A percentile compares a stretch with the other conserved stretches of the same genome.
phyloP scores from a whole-genome alignment of 257 asterid genomes.

The Solanum microdontum region DNA sequence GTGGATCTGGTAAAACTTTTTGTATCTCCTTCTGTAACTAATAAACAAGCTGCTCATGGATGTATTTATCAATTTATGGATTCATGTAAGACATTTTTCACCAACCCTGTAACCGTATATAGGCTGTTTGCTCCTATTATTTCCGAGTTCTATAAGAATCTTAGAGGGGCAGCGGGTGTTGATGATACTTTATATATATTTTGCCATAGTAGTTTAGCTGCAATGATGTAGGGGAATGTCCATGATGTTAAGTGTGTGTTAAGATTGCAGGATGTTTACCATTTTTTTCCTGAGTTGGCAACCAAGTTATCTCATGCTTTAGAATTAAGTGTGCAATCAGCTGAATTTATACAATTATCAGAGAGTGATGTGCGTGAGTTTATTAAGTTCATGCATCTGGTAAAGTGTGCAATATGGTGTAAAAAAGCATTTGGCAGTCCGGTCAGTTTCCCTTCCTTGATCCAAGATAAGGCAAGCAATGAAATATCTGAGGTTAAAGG shows the following conservation, averaged over 20 bases:
- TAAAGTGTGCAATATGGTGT: conserved; percentile 19
- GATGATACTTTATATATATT: conserved; percentile 20
- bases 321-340: conserved; percentile 6
- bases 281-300: conserved; percentile 53
- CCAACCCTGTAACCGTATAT: not conserved
- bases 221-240: not conserved
- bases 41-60: conserved; percentile 32
- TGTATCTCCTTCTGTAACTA: conserved; percentile 26
- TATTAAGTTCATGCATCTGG: conserved; percentile 24
- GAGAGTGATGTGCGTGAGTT: conserved; percentile 40
- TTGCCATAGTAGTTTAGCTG: conserved; percentile 31
- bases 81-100: conserved; percentile 19
- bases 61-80: conserved; percentile 43
- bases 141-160: conserved; percentile 48
- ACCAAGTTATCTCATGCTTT: conserved; percentile 25
- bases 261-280: conserved; percentile 39
- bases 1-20: conserved; percentile 64
- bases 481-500: not conserved
- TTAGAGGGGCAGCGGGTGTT: not conserved
- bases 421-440: conserved; percentile 10
- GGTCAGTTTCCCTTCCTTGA: conserved; percentile 16
- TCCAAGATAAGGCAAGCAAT: not conserved
- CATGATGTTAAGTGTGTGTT: conserved; percentile 5
- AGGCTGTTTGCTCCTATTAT: conserved; percentile 29
- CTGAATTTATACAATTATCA: conserved; percentile 10